Conservation (phyloP, 2,329 filamentous ascomycete species). For the Torrubiella hemipterigena region DNA sequence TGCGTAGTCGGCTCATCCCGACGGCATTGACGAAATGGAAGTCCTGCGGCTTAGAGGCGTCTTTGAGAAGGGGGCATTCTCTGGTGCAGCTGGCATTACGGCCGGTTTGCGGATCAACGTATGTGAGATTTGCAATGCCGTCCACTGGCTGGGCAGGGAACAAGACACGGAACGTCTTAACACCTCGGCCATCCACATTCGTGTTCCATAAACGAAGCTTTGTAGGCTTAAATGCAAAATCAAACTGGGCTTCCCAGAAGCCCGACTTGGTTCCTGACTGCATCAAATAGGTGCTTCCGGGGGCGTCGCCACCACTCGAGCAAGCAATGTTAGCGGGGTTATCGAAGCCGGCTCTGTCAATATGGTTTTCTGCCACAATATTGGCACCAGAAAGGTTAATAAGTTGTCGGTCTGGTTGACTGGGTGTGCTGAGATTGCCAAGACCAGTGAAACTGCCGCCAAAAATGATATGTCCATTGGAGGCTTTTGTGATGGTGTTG, state of each 20-base stretch:
- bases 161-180: slow-evolving; percentile 75
- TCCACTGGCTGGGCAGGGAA: slow-evolving; percentile 76
- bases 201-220: slow-evolving; percentile 86
- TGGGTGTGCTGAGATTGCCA: slow-evolving; percentile 59
- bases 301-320: slow-evolving; percentile 49
- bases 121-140: slow-evolving; percentile 94
- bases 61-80: slow-evolving; percentile 67
- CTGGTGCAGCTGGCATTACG: slow-evolving; percentile 63
- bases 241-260: slow-evolving; percentile 73
- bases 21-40: slow-evolving; percentile 83
- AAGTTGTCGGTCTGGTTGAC: slow-evolving; percentile 58
- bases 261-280: slow-evolving; percentile 63
- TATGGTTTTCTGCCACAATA: slow-evolving; percentile 55
- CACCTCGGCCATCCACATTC: slow-evolving; percentile 69
- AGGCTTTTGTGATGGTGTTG: slow-evolving; percentile 66
- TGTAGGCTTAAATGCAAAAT: slow-evolving; percentile 75
- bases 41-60: slow-evolving; percentile 61
- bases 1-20: slow-evolving; percentile 75
- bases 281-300: slow-evolving; percentile 71
- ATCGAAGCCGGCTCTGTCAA: slow-evolving; percentile 50
- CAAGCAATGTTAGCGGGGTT: slow-evolving; percentile 78
- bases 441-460: slow-evolving; percentile 82
- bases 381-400: slow-evolving; percentile 75
- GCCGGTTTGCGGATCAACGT: slow-evolving; percentile 62
- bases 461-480: slow-evolving; percentile 80